These are phyloP conservation scores for Wickerhamiella parazyma DNA, from an alignment of 805 yeast species.

Conservation along the genomic window DNA sequence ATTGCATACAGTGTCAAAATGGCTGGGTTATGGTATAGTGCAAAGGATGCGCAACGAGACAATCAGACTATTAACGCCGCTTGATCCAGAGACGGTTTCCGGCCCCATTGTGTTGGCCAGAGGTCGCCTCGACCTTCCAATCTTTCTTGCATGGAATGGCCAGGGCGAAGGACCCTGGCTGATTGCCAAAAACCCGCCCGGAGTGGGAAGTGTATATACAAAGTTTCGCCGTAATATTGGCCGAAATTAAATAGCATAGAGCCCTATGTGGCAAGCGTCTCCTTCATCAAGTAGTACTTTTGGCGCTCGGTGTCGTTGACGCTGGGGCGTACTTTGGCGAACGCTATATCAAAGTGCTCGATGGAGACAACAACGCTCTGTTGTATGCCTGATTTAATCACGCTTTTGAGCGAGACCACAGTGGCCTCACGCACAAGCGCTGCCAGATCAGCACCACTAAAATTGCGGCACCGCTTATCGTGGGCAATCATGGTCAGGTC, in stretches of 20 bases:
- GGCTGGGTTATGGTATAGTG: conserved; percentile 43
- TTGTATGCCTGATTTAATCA: conserved; percentile 21
- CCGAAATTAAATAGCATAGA: conserved; percentile 9
- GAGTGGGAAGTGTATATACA: conserved; percentile 42
- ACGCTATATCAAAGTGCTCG: conserved; percentile 58
- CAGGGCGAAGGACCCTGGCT: conserved; percentile 34
- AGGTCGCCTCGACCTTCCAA: conserved; percentile 56
- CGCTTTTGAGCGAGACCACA: conserved; percentile 54
- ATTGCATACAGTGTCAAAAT: conserved; percentile 20
- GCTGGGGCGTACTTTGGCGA: conserved; percentile 69
- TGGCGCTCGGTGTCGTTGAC: conserved; percentile 74
- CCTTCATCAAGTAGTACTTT: conserved; percentile 62
- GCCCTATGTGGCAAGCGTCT: conserved; percentile 36
- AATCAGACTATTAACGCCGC: conserved; percentile 44
- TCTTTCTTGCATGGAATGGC: conserved; percentile 35
- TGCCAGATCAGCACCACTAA: conserved; percentile 92
- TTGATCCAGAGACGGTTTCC: conserved; percentile 16
- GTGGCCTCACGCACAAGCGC: conserved; percentile 92
- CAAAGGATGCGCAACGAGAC: conserved; percentile 45
- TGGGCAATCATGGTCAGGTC: conserved; percentile 49
- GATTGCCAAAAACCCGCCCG: conserved; percentile 18
- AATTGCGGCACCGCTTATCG: conserved; percentile 73
- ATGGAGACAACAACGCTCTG: conserved; percentile 38
- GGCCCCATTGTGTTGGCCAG: conserved; percentile 35
- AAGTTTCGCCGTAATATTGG: conserved; percentile 43